Percentiles rank a stretch among this genome's conserved stretches.
Conservation (phyloP, 139 green algal genomes). For the Chlorella vulgaris region DNA sequence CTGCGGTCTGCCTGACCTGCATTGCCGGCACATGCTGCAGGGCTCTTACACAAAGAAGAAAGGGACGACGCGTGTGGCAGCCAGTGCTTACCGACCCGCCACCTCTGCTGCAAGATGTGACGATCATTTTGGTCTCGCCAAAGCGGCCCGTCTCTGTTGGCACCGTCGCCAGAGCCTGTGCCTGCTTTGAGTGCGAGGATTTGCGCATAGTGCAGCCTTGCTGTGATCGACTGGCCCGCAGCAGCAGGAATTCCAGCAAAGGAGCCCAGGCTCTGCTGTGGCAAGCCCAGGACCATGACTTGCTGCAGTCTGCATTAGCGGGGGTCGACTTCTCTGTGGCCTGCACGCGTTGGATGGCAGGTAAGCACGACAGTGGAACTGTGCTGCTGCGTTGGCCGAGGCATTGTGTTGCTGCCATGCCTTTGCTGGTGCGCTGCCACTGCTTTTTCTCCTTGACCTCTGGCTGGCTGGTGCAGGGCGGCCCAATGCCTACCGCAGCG, state of each 20-base stretch:
- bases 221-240: constrained; percentile 39
- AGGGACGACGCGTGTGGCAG: constrained; percentile 45
- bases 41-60: constrained; percentile 41
- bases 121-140: constrained; percentile 26
- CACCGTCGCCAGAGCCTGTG: constrained; percentile 54
- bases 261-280: constrained; percentile 67
- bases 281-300: constrained; percentile 33
- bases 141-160: constrained; percentile 58
- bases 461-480: constrained; percentile 24
- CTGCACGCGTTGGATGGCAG: constrained; percentile 59
- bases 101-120: constrained; percentile 52
- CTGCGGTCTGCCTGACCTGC: too few species aligned
- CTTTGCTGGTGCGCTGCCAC: too few species aligned
- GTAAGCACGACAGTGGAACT: neutral
- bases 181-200: constrained; percentile 68
- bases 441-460: too few species aligned
- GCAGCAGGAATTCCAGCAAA: constrained; percentile 52
- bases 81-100: constrained; percentile 51
- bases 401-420: too few species aligned
- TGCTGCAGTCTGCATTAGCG: constrained; percentile 45
- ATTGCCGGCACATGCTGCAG: too few species aligned
- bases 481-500: constrained; percentile 1
- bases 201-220: constrained; percentile 56
- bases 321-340: constrained; percentile 43
- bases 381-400: too few species aligned